These are phyloP conservation scores for Xylariaceae sp. DNA, from an alignment of 2,329 filamentous ascomycete species.

Conservation along the genomic window DNA sequence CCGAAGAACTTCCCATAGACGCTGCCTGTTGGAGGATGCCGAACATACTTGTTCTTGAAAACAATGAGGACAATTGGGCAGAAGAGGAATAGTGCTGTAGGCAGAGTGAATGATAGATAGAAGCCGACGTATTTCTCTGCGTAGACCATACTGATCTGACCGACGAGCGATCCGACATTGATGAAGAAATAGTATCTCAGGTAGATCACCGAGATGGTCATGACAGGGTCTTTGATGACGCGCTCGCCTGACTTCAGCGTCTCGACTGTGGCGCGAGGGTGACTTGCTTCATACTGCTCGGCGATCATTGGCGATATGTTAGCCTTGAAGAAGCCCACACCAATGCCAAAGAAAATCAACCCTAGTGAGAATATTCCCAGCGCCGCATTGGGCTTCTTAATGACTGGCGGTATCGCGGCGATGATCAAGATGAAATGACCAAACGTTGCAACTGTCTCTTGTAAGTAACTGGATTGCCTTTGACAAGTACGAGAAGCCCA, in stretches of 20 bases:
- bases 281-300: constrained; percentile 60
- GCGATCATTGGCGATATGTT: constrained; percentile 58
- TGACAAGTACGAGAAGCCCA: background rate
- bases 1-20: constrained; percentile 64
- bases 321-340: constrained; percentile 64
- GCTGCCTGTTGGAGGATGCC: constrained; percentile 56
- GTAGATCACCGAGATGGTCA: constrained; percentile 66
- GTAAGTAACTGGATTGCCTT: constrained; percentile 7
- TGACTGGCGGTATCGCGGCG: constrained; percentile 54
- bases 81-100: constrained; percentile 54
- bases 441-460: constrained; percentile 44
- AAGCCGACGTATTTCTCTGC: constrained; percentile 64
- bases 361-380: constrained; percentile 56
- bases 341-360: constrained; percentile 57
- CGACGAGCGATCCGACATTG: constrained; percentile 63
- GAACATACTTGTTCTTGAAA: constrained; percentile 44
- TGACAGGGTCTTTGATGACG: constrained; percentile 63
- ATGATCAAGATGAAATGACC: constrained; percentile 58
- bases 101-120: constrained; percentile 52
- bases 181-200: constrained; percentile 75
- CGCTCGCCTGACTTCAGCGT: constrained; percentile 50
- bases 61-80: constrained; percentile 50
- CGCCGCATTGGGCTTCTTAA: constrained; percentile 48
- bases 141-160: constrained; percentile 53
- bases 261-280: constrained; percentile 48